Conservation (phyloP, 1,139 yeast species). For the Geotrichum carabidarum region DNA sequence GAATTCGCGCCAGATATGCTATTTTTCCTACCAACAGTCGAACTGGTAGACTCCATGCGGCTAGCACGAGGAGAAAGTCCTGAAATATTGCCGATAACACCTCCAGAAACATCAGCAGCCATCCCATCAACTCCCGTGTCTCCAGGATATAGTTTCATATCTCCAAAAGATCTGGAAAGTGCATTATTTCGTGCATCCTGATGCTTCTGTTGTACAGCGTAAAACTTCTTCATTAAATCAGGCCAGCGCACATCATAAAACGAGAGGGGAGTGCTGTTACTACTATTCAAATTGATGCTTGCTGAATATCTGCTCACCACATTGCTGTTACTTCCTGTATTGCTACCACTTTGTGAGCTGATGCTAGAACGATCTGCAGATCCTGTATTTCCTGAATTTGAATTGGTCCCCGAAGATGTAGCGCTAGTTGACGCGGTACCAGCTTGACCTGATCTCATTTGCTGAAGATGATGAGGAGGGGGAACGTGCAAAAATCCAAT, state of each 20-base stretch:
- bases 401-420: slow-evolving; percentile 1
- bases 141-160: slow-evolving; percentile 7
- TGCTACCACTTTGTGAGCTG: slow-evolving; percentile 8
- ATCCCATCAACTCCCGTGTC: background rate
- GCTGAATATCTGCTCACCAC: slow-evolving; percentile 13
- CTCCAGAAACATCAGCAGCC: slow-evolving; percentile 1
- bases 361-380: slow-evolving; percentile 1
- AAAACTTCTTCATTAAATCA: slow-evolving; percentile 60
- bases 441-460: slow-evolving; percentile 4
- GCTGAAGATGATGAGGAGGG: slow-evolving; percentile 13
- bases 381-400: slow-evolving; percentile 1
- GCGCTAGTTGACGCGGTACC: slow-evolving; percentile 5
- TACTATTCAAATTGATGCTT: slow-evolving; percentile 12
- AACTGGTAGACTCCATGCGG: background rate
- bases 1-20: background rate
- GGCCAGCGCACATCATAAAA: slow-evolving; percentile 40
- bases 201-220: slow-evolving; percentile 54
- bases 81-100: slow-evolving; percentile 13
- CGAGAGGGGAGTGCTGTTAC: slow-evolving; percentile 15
- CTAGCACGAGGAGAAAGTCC: slow-evolving; percentile 7
- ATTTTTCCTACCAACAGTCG: too few species aligned
- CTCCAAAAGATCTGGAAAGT: slow-evolving; percentile 14
- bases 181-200: slow-evolving; percentile 36
- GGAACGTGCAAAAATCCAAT: slow-evolving; percentile 38
- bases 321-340: slow-evolving; percentile 5